Base-by-base conservation (phyloP, 2,329 filamentous ascomycete species). In the Arthrobotrys conoides region DNA sequence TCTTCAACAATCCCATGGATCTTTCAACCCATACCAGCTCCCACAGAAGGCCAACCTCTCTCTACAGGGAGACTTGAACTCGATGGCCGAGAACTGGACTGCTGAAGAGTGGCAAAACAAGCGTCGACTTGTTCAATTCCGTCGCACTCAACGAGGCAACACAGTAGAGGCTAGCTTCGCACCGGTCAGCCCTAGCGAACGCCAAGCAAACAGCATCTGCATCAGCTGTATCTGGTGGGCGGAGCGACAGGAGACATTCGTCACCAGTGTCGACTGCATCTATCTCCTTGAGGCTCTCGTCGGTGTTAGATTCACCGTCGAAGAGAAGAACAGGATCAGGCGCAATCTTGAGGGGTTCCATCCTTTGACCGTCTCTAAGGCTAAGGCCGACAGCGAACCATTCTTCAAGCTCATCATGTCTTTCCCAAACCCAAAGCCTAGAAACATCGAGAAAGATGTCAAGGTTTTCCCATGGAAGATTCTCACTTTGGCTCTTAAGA, bases 351-450 rank as follows among this genome's bases (percentile, higher is more conserved):
- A 99, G 84, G 94, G 94, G 0, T 98, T 97, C 86, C 91, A 93
- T 41, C 96, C 96, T 0, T 86, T 93, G 80, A 99, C 96, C 0
- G 94, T 99, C 18, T 97, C 94, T 81, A 99, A 99, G 85, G 90
- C 91, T 73, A 97, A 97, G 85, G 83, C 90, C 0, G 95, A 98
- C 76, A 97, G 93, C 83, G 95, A 98, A 84, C 93, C 96, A 70
- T 98, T 98, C 85, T 98, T 98, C 90, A 97, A 97, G 86, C 89
- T 97, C 82, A 98, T 99, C 85, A 99, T 99, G 96, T 93, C 90
- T 0, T 98, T 98, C 83, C 93, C 94, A 12, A 93, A 92, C 78
- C 96, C 96, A 1, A 98, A 98, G 85, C 96, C 96, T 18, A 89
- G 96, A 80, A 97, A 98, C 83, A 99, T 99, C 81, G 96, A 98